Percentiles rank a stretch among this genome's conserved stretches.
phyloP scores from a whole-genome alignment of 2,329 filamentous ascomycete species.

The Monascus ruber region DNA sequence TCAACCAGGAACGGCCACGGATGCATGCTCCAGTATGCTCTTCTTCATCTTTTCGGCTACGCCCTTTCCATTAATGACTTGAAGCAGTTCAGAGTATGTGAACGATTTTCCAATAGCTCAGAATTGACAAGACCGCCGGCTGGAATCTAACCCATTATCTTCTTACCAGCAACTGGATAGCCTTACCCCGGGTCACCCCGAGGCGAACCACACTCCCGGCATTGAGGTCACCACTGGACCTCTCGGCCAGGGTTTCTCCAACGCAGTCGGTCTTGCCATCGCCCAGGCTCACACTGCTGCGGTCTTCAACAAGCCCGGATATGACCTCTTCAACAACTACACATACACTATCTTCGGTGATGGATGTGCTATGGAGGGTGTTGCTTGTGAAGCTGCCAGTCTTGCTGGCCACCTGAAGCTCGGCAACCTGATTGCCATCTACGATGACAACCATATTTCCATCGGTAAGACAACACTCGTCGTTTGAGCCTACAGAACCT shows the following conservation, averaged over 20 bases:
- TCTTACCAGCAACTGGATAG: conserved; percentile 50
- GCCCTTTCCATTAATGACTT: conserved; percentile 76
- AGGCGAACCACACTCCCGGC: conserved; percentile 91
- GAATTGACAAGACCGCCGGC: neutral
- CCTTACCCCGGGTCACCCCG: conserved; percentile 92
- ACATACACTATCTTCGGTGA: conserved; percentile 96
- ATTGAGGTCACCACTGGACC: conserved; percentile 97
- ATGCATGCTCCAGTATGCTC: conserved; percentile 98
- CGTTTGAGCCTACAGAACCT: neutral
- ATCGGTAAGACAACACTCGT: conserved; percentile 42
- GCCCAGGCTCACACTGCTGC: conserved; percentile 85
- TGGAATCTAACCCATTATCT: conserved; percentile 5
- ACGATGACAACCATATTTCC: conserved; percentile 97
- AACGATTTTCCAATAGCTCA: neutral
- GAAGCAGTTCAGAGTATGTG: conserved; percentile 87
- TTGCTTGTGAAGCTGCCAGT: conserved; percentile 85
- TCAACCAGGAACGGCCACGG: conserved; percentile 78
- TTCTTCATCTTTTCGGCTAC: conserved; percentile 95
- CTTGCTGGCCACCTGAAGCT: conserved; percentile 93
- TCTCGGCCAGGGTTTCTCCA: conserved; percentile 92
- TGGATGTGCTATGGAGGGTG: conserved; percentile 97
- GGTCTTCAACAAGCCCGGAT: conserved; percentile 93
- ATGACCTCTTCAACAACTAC: conserved; percentile 86
- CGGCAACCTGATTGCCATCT: conserved; percentile 92
- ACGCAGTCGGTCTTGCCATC: conserved; percentile 95